Conservation (phyloP, 2,329 filamentous ascomycete species). For the Xylariomycetidae sp. region DNA sequence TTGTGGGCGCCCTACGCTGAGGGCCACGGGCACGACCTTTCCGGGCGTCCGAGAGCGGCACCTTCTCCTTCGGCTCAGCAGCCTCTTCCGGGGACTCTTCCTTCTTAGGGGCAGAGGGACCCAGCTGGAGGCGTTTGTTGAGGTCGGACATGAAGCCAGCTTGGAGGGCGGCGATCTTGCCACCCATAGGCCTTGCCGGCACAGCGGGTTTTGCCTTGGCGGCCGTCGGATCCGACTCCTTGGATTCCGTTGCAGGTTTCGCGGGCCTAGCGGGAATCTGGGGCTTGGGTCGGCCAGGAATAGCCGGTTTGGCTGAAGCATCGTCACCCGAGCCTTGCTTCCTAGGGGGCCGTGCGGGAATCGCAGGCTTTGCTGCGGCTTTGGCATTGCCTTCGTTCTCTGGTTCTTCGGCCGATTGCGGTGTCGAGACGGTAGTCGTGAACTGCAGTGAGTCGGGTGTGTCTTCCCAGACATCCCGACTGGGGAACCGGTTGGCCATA, state of each 20-base stretch:
- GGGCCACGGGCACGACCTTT: conserved; percentile 89
- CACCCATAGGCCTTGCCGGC: conserved; percentile 68
- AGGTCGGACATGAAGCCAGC: conserved; percentile 90
- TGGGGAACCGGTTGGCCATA: conserved; percentile 72
- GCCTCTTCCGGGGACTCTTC: conserved; percentile 55
- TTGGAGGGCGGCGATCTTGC: conserved; percentile 87
- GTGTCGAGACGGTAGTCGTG: conserved; percentile 63
- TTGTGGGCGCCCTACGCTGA: conserved; percentile 63
- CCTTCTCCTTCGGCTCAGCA: conserved; percentile 59
- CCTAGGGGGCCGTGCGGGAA: conserved; percentile 45
- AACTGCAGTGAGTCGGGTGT: conserved; percentile 76
- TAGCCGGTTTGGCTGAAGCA: conserved; percentile 33
- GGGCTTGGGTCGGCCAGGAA: conserved; percentile 53
- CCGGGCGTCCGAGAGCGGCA: conserved; percentile 78
- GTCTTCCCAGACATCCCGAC: conserved; percentile 92
- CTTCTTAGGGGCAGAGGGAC: conserved; percentile 74
- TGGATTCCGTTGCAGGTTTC: conserved; percentile 31
- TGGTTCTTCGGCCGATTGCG: conserved; percentile 34
- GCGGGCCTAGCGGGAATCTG: conserved; percentile 48
- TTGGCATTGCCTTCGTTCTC: conserved; percentile 39
- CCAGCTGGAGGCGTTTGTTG: conserved; percentile 81
- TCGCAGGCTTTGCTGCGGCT: conserved; percentile 48
- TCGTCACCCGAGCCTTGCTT: conserved; percentile 31
- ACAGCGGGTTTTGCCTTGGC: conserved; percentile 77
- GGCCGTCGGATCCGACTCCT: conserved; percentile 37